Percentiles rank a stretch among this genome's conserved stretches.
These are phyloP conservation scores for Mariannaea sp. DNA, from an alignment of 2,329 filamentous ascomycete species.

Conservation along the genomic window DNA sequence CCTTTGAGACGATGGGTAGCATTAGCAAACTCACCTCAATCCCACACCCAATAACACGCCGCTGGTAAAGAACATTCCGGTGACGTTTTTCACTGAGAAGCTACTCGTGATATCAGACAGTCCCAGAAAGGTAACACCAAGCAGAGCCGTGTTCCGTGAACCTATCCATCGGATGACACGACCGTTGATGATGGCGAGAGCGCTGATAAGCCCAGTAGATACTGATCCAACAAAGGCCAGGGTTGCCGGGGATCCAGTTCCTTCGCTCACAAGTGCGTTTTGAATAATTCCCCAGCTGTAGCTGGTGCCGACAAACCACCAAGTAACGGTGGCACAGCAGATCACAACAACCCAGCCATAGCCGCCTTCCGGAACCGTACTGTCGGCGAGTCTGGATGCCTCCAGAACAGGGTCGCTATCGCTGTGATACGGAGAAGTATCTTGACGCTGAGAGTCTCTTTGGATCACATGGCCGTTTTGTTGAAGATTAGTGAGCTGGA, in stretches of 20 bases:
- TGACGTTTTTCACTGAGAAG: slow-evolving; percentile 35
- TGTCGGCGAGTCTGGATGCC: slow-evolving; percentile 30
- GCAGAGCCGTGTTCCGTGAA: slow-evolving; percentile 48
- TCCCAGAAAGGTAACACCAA: slow-evolving; percentile 57
- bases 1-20: not conserved
- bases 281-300: slow-evolving; percentile 68
- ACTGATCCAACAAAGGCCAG: slow-evolving; percentile 63
- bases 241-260: slow-evolving; percentile 52
- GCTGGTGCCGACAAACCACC: slow-evolving; percentile 61
- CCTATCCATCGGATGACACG: slow-evolving; percentile 56
- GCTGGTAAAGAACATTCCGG: slow-evolving; percentile 36
- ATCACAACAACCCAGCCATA: slow-evolving; percentile 37
- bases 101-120: slow-evolving; percentile 47
- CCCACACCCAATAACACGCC: slow-evolving; percentile 30
- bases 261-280: slow-evolving; percentile 55
- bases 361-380: slow-evolving; percentile 36
- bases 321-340: slow-evolving; percentile 33
- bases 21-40: slow-evolving; percentile 37
- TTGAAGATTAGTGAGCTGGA: not conserved
- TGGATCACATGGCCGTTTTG: not conserved
- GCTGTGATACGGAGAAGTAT: not conserved
- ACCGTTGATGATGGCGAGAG: slow-evolving; percentile 57
- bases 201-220: slow-evolving; percentile 49
- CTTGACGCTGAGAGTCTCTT: not conserved
- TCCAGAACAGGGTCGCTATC: slow-evolving; percentile 28